These are phyloP conservation scores for Conidiobolus incongruus DNA, from an alignment of 371 early-diverging fungal genomes.

Conservation along the genomic window DNA sequence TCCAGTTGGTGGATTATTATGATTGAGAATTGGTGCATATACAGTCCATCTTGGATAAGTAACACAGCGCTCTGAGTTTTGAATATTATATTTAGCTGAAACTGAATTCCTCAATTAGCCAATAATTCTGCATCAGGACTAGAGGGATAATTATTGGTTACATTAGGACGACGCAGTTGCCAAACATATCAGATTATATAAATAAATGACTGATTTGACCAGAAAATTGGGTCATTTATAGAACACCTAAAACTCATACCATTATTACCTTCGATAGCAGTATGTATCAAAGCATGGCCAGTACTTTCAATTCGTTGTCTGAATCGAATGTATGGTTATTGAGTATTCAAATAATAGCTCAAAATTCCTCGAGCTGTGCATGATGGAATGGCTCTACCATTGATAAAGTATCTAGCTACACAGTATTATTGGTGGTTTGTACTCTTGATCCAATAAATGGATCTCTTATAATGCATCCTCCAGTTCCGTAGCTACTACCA, in stretches of 20 bases:
- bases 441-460: background rate
- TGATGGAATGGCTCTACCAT: background rate
- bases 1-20: too few relatives aligned
- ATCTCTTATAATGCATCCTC: background rate
- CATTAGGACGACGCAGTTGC: conserved; percentile 1
- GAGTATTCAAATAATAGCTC: background rate
- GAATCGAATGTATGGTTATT: conserved; percentile 11
- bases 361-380: background rate
- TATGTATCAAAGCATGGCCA: conserved; percentile 22
- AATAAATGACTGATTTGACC: conserved; percentile 9
- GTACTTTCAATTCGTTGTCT: conserved; percentile 12
- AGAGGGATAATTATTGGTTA: background rate
- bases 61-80: background rate
- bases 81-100: background rate
- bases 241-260: conserved; percentile 12
- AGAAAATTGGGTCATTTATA: conserved; percentile 10
- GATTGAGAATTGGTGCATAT: background rate
- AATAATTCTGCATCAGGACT: too few relatives aligned
- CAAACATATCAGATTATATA: conserved; percentile 8
- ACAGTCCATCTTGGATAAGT: background rate
- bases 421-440: conserved; percentile 6
- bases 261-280: conserved; percentile 17
- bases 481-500: background rate
- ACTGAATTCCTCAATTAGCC: background rate
- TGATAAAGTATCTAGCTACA: conserved; percentile 8